phyloP scores from a whole-genome alignment of 2,329 filamentous ascomycete species.

The Penicillium hesseltinei region DNA sequence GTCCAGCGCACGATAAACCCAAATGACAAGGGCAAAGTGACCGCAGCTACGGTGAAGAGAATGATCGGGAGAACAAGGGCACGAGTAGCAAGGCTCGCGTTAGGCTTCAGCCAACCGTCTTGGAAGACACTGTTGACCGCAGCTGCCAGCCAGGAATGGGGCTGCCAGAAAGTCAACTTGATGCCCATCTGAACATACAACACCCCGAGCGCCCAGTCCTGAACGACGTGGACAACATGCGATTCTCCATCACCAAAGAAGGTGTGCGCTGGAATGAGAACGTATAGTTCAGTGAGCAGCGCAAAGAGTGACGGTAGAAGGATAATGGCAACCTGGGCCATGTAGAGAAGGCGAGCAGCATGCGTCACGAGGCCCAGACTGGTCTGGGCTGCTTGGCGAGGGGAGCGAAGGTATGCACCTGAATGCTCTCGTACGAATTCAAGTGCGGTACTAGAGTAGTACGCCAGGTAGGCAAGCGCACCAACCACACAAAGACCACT shows the following conservation, averaged over 20 bases:
- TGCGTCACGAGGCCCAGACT: conserved; percentile 27
- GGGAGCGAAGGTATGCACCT: conserved; percentile 31
- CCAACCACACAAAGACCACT: conserved; percentile 82
- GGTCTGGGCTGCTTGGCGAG: conserved; percentile 28
- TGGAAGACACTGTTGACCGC: conserved; percentile 73
- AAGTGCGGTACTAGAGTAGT: conserved; percentile 45
- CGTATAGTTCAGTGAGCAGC: conserved; percentile 79
- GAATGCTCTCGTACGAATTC: conserved; percentile 24
- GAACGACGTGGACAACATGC: conserved; percentile 71
- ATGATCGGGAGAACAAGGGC: conserved; percentile 78
- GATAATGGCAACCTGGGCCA: conserved; percentile 71
- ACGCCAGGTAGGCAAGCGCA: conserved; percentile 60
- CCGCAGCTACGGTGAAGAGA: conserved; percentile 59
- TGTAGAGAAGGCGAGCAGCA: conserved; percentile 63
- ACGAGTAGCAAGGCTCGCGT: conserved; percentile 74
- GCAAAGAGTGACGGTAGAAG: conserved; percentile 79
- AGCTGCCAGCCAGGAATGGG: conserved; percentile 67
- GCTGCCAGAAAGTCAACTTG: conserved; percentile 66
- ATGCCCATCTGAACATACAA: conserved; percentile 81
- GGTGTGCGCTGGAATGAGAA: conserved; percentile 82
- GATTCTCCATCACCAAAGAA: conserved; percentile 53
- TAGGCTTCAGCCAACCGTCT: conserved; percentile 74
- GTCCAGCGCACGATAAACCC: conserved; percentile 54
- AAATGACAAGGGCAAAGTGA: conserved; percentile 63
- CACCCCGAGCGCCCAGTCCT: conserved; percentile 90